Conservation (phyloP, 306 rosid genomes). For the Malus asiatica region DNA sequence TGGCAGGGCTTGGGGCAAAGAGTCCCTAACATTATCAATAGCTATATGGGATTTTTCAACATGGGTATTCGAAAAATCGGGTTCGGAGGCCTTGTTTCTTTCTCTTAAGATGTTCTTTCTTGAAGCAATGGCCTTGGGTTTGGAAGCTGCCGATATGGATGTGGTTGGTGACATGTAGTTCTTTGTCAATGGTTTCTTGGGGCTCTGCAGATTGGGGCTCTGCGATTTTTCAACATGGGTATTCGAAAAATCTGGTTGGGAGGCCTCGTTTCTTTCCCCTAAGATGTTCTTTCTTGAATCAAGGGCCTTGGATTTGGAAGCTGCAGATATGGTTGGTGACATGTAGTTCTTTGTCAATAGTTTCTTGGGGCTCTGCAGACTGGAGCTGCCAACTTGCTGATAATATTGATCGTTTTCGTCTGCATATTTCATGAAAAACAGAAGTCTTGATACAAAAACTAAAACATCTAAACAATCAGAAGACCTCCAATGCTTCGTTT, state of each 20-base stretch:
- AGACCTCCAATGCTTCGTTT: neutral
- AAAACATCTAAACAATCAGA: neutral
- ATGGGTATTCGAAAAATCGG: neutral
- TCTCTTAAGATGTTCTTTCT: slow-evolving; percentile 27
- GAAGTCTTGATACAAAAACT: neutral
- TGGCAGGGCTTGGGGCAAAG: neutral
- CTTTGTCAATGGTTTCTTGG: slow-evolving; percentile 18
- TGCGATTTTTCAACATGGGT: slow-evolving; percentile 3
- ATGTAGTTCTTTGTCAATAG: slow-evolving; percentile 22
- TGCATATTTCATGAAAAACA: neutral
- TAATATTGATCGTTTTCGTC: slow-evolving; percentile 29
- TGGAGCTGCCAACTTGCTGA: slow-evolving; percentile 4
- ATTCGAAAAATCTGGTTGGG: neutral
- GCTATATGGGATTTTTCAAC: neutral
- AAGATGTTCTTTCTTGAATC: slow-evolving; percentile 22
- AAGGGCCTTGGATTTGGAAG: slow-evolving; percentile 25
- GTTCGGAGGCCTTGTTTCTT: slow-evolving; percentile 20
- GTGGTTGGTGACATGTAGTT: slow-evolving; percentile 28
- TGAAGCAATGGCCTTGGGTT: slow-evolving; percentile 15
- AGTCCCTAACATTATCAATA: neutral
- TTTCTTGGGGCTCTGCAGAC: slow-evolving; percentile 13
- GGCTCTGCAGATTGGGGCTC: neutral
- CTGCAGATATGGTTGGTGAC: slow-evolving; percentile 22
- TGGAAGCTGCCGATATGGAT: slow-evolving; percentile 22
- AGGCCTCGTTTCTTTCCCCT: slow-evolving; percentile 22